Conservation (phyloP, 345 rosid genomes). For the Citrus hindsii region DNA sequence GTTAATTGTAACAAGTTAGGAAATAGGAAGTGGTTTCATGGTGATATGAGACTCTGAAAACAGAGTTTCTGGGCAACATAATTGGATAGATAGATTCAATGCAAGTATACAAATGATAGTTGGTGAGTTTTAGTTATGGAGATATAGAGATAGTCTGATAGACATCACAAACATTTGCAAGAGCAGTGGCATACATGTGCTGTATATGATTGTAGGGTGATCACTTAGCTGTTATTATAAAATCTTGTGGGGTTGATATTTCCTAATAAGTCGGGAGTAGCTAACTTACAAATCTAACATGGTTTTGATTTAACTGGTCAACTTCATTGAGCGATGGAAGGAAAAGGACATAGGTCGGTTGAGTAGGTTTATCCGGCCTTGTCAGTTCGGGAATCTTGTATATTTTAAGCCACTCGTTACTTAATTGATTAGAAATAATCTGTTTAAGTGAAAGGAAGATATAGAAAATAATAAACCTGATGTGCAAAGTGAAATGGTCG, state of each 20-base stretch:
- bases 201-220: background rate
- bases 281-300: background rate
- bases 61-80: background rate
- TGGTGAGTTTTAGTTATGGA: background rate
- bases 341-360: background rate
- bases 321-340: background rate
- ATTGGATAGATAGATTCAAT: background rate
- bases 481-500: background rate
- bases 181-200: background rate
- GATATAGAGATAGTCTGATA: no score
- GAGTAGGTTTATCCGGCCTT: background rate
- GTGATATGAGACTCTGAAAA: background rate
- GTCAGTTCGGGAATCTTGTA: background rate
- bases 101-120: background rate
- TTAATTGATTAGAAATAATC: background rate
- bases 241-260: conserved; percentile 7
- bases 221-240: conserved; percentile 11
- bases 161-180: background rate
- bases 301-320: background rate
- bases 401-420: background rate
- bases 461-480: background rate
- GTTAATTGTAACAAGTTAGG: background rate
- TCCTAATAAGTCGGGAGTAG: background rate
- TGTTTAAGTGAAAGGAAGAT: background rate
- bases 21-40: background rate